Evolutionary conservation across 1,139 yeast genomes (phyloP).

Genomic region (Casaregolazyma lundiana): DNA sequence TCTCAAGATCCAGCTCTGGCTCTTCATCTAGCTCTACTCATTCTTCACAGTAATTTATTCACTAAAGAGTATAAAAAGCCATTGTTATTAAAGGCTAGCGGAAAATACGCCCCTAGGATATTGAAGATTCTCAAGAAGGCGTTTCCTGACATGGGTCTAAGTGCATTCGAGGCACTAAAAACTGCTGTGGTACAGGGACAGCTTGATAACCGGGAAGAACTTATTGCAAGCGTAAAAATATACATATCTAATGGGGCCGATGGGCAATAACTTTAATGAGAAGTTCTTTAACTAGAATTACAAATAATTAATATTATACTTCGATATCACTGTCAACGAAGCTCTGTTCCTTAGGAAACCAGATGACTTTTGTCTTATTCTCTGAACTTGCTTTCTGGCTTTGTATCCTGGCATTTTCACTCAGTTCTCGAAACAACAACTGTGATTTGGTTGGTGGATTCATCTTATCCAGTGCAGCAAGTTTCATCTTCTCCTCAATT

Average conservation of each 20-base stretch:
- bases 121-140: conserved; percentile 19
- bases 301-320: neutral
- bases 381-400: conserved; percentile 9
- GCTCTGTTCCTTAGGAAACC: conserved; percentile 19
- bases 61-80: conserved; percentile 14
- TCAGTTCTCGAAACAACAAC: conserved; percentile 23
- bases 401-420: conserved; percentile 21
- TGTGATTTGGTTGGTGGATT: conserved; percentile 30
- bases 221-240: conserved; percentile 4
- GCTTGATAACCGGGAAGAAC: conserved; percentile 4
- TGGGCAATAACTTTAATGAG: neutral
- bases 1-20: conserved; percentile 26
- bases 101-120: conserved; percentile 31
- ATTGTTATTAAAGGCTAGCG: conserved; percentile 27
- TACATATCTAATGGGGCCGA: neutral
- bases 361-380: conserved; percentile 14
- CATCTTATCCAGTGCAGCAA: conserved; percentile 21
- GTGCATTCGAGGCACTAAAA: conserved; percentile 15
- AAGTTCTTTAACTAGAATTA: neutral
- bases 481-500: conserved; percentile 18
- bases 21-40: conserved; percentile 27
- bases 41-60: conserved; percentile 21
- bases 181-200: conserved; percentile 15
- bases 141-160: neutral
- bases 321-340: neutral